These are phyloP conservation scores for Schizonepeta tenuifolia DNA, from an alignment of 257 asterid genomes.

Conservation along the genomic window DNA sequence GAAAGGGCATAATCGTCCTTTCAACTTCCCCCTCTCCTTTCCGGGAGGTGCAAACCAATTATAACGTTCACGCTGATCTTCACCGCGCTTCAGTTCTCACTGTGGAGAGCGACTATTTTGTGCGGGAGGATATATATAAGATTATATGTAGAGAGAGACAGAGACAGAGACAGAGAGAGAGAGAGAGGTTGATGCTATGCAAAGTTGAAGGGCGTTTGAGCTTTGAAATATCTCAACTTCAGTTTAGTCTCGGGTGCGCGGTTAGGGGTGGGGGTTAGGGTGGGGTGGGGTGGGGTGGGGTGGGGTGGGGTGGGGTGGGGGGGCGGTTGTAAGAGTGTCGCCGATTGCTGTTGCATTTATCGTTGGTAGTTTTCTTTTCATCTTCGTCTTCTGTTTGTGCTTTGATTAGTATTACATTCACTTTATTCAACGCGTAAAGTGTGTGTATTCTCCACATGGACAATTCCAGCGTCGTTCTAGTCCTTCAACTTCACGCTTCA, in stretches of 20 bases:
- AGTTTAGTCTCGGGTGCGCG: background rate
- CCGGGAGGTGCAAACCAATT: conserved; percentile 9
- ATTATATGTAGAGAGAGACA: conserved; percentile 15
- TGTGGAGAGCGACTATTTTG: background rate
- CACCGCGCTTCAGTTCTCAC: conserved; percentile 37
- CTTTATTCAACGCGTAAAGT: conserved; percentile 52
- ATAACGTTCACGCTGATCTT: conserved; percentile 44
- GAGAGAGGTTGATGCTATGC: background rate
- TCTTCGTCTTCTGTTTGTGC: conserved; percentile 21
- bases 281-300: conserved; percentile 19
- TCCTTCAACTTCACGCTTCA: conserved; percentile 35
- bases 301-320: conserved; percentile 11
- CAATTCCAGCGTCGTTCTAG: conserved; percentile 15
- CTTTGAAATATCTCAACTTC: conserved; percentile 22
- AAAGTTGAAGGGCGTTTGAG: conserved; percentile 14
- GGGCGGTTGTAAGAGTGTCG: conserved; percentile 13
- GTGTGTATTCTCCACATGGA: conserved; percentile 30
- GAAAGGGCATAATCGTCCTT: conserved; percentile 42
- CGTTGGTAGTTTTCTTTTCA: conserved; percentile 6
- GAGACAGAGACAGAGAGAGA: conserved; percentile 24
- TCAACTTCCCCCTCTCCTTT: background rate
- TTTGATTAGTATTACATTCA: conserved; percentile 28
- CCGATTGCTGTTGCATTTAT: conserved; percentile 31
- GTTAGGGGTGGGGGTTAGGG: conserved; percentile 3
- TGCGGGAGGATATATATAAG: background rate